Conservation (phyloP, 2,329 filamentous ascomycete genomes). For the Monosporascus sp. region DNA sequence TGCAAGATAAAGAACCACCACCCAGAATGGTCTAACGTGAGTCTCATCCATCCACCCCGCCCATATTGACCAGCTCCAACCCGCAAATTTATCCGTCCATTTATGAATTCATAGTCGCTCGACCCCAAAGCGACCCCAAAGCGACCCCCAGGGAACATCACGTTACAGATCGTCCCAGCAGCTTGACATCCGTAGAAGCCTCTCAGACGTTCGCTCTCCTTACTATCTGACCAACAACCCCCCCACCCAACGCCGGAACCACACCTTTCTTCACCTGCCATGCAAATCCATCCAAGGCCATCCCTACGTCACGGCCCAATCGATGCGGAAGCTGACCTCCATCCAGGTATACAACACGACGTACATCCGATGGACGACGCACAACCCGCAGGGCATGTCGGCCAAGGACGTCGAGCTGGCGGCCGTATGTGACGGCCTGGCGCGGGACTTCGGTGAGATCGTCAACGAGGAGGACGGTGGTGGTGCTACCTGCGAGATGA, state of each 20-base stretch:
- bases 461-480: slow-evolving; percentile 17
- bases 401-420: slow-evolving; percentile 59
- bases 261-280: too few species aligned
- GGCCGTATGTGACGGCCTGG: slow-evolving; percentile 54
- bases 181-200: too few species aligned
- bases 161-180: too few species aligned
- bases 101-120: too few species aligned
- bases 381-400: slow-evolving; percentile 60
- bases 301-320: too few species aligned
- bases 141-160: too few species aligned
- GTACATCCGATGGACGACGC: slow-evolving; percentile 69
- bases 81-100: too few species aligned
- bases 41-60: slow-evolving; percentile 12
- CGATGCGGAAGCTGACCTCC: neutral
- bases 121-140: too few species aligned
- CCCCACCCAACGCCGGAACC: neutral
- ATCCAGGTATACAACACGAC: slow-evolving; percentile 62
- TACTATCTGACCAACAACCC: neutral
- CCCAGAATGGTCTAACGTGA: slow-evolving; percentile 70
- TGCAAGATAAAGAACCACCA: slow-evolving; percentile 66
- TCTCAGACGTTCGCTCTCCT: neutral
- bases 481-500: slow-evolving; percentile 28
- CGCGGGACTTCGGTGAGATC: slow-evolving; percentile 51
- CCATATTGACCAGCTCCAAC: neutral
- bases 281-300: too few species aligned